Conservation (phyloP, 2,329 filamentous ascomycete species). For the Corynespora cassiicola region DNA sequence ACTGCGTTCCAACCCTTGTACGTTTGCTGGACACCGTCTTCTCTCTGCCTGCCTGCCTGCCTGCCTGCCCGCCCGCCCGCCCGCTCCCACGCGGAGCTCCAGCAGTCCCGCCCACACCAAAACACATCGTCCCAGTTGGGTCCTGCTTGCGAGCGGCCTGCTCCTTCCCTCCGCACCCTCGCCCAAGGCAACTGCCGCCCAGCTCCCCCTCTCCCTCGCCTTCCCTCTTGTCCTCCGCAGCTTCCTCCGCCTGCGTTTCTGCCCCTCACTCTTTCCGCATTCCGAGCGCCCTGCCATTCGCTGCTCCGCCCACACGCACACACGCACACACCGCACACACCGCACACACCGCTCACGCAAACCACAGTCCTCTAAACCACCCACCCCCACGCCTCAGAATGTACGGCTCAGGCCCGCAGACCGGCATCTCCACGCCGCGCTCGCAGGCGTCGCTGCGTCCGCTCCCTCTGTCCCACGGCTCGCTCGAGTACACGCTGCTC, state of each 20-base stretch:
- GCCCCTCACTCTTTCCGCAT: constrained; percentile 4
- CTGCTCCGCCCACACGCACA: not conserved
- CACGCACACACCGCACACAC: constrained; percentile 7
- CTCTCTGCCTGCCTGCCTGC: too few species aligned
- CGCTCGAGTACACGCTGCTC: constrained; percentile 94
- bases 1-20: constrained; percentile 20
- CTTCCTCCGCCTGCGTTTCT: not conserved
- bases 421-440: constrained; percentile 94
- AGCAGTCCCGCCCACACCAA: too few species aligned
- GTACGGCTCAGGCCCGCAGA: constrained; percentile 92
- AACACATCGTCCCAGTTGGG: too few species aligned
- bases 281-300: not conserved
- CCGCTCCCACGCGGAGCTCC: too few species aligned
- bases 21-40: too few species aligned
- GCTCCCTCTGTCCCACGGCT: constrained; percentile 88
- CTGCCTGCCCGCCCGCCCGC: too few species aligned
- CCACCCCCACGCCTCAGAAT: constrained; percentile 66
- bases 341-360: constrained; percentile 13
- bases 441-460: constrained; percentile 92
- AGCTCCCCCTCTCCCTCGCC: not conserved
- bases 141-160: not conserved
- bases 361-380: constrained; percentile 15
- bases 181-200: constrained; percentile 2
- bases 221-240: not conserved
- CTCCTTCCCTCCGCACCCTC: constrained; percentile 8